phyloP scores from a whole-genome alignment of 208 protist genomes.

The Trypanosoma conorhini region DNA sequence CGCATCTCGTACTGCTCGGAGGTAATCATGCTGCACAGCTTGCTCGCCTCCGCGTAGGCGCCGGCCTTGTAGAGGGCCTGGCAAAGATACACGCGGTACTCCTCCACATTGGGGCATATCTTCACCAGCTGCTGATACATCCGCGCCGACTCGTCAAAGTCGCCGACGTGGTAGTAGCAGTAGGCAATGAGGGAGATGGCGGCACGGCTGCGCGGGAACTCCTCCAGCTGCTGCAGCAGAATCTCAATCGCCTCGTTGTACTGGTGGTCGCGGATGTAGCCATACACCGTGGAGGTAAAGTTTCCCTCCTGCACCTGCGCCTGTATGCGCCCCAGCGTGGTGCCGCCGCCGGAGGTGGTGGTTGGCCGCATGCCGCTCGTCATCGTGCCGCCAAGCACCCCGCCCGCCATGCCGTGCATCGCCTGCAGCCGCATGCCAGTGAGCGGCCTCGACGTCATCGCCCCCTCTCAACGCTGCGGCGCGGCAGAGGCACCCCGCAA shows the following conservation, averaged over 20 bases:
- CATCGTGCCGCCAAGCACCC: constrained; percentile 34
- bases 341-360: constrained; percentile 86
- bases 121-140: constrained; percentile 92
- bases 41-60: constrained; percentile 90
- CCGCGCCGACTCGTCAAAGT: constrained; percentile 86
- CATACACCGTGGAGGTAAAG: constrained; percentile 95
- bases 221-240: constrained; percentile 86
- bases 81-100: constrained; percentile 97
- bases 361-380: constrained; percentile 64
- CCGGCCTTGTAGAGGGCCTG: constrained; percentile 96
- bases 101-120: constrained; percentile 92
- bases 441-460: constrained; percentile 40
- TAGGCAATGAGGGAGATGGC: constrained; percentile 97
- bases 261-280: constrained; percentile 93
- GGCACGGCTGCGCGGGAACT: constrained; percentile 95
- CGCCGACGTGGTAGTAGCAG: constrained; percentile 95
- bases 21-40: constrained; percentile 83
- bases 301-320: constrained; percentile 93
- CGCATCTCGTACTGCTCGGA: constrained; percentile 75
- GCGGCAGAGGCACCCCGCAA: background rate
- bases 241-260: constrained; percentile 94
- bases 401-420: constrained; percentile 25
- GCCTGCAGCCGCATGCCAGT: constrained; percentile 72
- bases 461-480: background rate
- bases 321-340: constrained; percentile 90